These are phyloP conservation scores for Pecoramyces ruminantium DNA, from an alignment of 192 early-diverging fungal genomes.

Conservation along the genomic window DNA sequence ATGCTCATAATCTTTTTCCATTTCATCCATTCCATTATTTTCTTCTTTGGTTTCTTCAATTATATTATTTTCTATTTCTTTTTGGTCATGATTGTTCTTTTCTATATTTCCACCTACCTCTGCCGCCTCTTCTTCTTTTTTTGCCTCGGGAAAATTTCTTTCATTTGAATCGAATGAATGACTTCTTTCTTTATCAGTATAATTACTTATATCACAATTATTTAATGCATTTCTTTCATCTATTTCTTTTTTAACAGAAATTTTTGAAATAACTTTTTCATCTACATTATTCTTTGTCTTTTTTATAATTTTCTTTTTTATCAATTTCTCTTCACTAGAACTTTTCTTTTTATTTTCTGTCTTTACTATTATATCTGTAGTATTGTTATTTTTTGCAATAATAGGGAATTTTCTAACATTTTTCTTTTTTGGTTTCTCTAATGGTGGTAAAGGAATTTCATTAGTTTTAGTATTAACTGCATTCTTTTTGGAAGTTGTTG, in stretches of 20 bases:
- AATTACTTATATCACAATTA: not conserved
- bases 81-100: not conserved
- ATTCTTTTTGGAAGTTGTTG: not conserved
- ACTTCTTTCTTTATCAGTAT: not conserved
- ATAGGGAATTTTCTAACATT: not conserved
- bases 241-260: not conserved
- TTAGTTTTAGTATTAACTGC: not conserved
- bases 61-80: not conserved
- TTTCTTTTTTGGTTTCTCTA: not conserved
- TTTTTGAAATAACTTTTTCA: not conserved
- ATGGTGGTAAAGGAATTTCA: not conserved
- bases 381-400: not conserved
- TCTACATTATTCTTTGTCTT: not conserved
- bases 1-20: no score
- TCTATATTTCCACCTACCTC: not conserved
- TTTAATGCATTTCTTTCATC: not conserved
- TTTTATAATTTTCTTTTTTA: not conserved
- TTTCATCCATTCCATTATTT: not conserved
- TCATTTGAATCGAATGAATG: not conserved
- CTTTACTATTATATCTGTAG: not conserved
- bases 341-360: not conserved
- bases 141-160: not conserved
- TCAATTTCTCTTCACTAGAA: not conserved
- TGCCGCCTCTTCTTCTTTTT: not conserved
- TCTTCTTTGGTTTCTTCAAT: not conserved